Evolutionary conservation across 306 rosid genomes (phyloP).

Genomic region (Lagenaria siceraria): DNA sequence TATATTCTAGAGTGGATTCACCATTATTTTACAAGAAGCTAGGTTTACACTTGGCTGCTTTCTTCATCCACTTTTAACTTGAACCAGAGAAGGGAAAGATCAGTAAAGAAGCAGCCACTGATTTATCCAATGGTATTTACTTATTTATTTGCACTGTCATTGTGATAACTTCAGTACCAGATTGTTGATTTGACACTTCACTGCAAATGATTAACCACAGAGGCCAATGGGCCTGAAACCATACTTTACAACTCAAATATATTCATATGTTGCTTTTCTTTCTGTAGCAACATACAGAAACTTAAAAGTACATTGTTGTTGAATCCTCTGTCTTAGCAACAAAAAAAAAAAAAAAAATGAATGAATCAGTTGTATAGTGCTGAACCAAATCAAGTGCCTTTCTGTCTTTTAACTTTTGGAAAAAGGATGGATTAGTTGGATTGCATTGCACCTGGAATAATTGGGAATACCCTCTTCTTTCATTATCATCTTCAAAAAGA

Average conservation of each 20-base stretch:
- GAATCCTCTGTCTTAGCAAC: not conserved
- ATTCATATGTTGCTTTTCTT: not conserved
- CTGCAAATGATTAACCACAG: slow-evolving; percentile 9
- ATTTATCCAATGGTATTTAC: not conserved
- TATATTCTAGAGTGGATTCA: no score
- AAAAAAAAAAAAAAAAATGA: not conserved
- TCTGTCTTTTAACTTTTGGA: not conserved
- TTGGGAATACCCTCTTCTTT: not conserved
- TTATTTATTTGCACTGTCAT: not conserved
- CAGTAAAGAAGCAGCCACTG: not conserved
- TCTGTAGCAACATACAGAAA: not conserved
- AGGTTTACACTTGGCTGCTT: not conserved
- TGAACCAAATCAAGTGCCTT: not conserved
- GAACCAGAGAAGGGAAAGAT: not conserved
- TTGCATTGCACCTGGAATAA: slow-evolving; percentile 8
- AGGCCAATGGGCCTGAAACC: not conserved
- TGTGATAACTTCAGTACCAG: not conserved
- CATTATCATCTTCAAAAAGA: not conserved
- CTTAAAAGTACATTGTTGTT: not conserved
- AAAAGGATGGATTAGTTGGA: not conserved
- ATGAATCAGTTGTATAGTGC: not conserved
- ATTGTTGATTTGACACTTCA: slow-evolving; percentile 9
- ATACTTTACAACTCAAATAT: not conserved
- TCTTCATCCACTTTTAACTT: not conserved
- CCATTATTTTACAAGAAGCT: not conserved